phyloP scores from a whole-genome alignment of 176 grass and related monocot species.

The Avena eriantha region DNA sequence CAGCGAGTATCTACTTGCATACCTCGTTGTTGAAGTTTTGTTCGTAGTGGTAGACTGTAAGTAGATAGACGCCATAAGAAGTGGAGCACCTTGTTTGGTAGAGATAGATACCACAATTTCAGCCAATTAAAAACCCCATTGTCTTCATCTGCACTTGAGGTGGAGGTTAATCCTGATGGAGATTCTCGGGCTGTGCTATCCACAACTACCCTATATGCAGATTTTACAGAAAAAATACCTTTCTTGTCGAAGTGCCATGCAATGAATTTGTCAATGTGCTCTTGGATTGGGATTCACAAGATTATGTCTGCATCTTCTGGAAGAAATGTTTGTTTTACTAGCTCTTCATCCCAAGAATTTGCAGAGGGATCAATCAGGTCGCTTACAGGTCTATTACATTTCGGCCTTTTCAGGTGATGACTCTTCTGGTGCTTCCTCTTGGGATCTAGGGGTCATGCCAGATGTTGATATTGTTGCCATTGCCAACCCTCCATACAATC shows the following conservation, averaged over 20 bases:
- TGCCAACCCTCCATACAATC: no score
- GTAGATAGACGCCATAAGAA: not conserved
- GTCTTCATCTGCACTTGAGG: not conserved
- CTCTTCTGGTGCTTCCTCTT: no score
- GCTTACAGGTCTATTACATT: no score
- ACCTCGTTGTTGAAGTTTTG: no score
- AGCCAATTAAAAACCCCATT: not conserved
- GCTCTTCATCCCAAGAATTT: no score
- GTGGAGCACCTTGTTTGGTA: not conserved
- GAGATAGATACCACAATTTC: not conserved
- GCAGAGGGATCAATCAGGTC: no score
- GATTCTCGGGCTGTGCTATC: no score
- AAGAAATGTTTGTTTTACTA: no score
- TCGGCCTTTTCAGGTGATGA: no score
- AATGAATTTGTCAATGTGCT: not conserved
- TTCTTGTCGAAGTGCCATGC: not conserved
- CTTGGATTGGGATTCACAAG: not conserved
- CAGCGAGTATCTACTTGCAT: not conserved
- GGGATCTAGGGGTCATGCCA: no score
- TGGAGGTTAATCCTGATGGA: not conserved
- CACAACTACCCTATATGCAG: not conserved
- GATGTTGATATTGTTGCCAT: no score
- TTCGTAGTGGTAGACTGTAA: no score
- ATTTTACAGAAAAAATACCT: not conserved
- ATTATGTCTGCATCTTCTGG: not conserved